Conservation (phyloP, 768 basidiomycete genomes). For the Hygrocybe coccinea region DNA sequence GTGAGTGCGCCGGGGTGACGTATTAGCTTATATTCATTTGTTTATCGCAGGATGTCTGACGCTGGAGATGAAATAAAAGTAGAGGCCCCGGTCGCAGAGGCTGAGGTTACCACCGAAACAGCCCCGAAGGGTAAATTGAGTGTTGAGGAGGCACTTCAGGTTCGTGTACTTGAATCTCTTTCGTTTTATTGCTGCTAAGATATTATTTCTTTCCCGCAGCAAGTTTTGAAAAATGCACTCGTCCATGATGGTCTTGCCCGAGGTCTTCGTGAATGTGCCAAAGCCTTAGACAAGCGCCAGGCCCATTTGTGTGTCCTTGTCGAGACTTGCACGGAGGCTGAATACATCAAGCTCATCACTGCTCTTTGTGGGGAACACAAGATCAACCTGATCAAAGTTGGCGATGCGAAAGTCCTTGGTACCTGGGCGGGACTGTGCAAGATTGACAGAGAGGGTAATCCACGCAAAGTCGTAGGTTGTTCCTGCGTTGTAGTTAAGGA, state of each 20-base stretch:
- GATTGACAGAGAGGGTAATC: conserved; percentile 98
- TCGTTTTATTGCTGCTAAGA: conserved; percentile 8
- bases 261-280: conserved; percentile 95
- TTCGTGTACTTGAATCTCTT: conserved; percentile 24
- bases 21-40: conserved; percentile 8
- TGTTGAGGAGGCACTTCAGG: conserved; percentile 93
- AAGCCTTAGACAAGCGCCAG: conserved; percentile 97
- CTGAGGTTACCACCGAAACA: conserved; percentile 73
- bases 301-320: conserved; percentile 98
- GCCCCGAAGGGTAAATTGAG: conserved; percentile 94
- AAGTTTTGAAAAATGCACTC: conserved; percentile 98
- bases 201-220: conserved; percentile 45
- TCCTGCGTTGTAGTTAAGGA: conserved; percentile 97
- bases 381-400: conserved; percentile 99
- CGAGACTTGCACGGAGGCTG: conserved; percentile 97
- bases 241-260: conserved; percentile 98
- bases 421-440: conserved; percentile 99
- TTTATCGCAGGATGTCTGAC: conserved; percentile 76
- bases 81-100: conserved; percentile 54
- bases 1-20: conserved; percentile 22
- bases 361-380: conserved; percentile 99
- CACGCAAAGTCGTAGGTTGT: conserved; percentile 91
- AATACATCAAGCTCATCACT: conserved; percentile 99
- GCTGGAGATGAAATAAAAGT: conserved; percentile 93
- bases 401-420: conserved; percentile 95